Conservation (phyloP, 352 stramenopile species). For the Peronospora belbahrii region DNA sequence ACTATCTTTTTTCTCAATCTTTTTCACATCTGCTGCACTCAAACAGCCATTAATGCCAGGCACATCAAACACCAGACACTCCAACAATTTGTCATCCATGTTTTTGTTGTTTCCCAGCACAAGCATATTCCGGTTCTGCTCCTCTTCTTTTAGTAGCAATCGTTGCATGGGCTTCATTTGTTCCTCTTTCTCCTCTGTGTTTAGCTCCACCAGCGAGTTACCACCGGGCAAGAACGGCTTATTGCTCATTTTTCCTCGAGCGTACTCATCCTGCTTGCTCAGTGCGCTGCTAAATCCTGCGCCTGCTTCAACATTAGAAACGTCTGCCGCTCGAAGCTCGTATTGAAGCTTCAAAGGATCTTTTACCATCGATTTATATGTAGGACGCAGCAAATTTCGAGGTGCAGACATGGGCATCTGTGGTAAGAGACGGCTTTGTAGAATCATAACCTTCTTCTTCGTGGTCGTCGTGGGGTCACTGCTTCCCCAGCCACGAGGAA, state of each 20-base stretch:
- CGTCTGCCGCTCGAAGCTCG: constrained; percentile 43
- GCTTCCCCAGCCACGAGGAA: constrained; percentile 18
- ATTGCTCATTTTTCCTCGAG: constrained; percentile 71
- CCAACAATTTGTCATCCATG: constrained; percentile 27
- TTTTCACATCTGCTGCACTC: constrained; percentile 37
- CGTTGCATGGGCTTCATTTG: constrained; percentile 5
- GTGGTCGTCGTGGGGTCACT: constrained; percentile 8
- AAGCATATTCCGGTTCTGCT: constrained; percentile 33
- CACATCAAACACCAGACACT: constrained; percentile 40
- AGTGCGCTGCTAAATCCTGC: constrained; percentile 57
- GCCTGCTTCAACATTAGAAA: constrained; percentile 23
- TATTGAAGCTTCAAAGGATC: constrained; percentile 50
- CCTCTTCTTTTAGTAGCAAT: constrained; percentile 21
- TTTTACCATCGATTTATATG: constrained; percentile 37
- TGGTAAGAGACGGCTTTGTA: constrained; percentile 50
- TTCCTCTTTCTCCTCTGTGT: constrained; percentile 1
- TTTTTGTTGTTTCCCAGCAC: constrained; percentile 16
- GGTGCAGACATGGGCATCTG: constrained; percentile 61
- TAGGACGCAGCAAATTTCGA: constrained; percentile 46
- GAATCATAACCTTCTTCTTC: constrained; percentile 13
- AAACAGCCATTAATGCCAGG: constrained; percentile 51
- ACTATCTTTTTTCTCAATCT: constrained; percentile 13
- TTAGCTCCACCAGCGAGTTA: constrained; percentile 39
- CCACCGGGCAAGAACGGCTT: constrained; percentile 62
- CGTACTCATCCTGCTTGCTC: constrained; percentile 75